Percentiles rank a stretch among this genome's conserved stretches.
phyloP scores from a whole-genome alignment of 495 filamentous ascomycete genomes.

The Lichenothelia convexa region DNA sequence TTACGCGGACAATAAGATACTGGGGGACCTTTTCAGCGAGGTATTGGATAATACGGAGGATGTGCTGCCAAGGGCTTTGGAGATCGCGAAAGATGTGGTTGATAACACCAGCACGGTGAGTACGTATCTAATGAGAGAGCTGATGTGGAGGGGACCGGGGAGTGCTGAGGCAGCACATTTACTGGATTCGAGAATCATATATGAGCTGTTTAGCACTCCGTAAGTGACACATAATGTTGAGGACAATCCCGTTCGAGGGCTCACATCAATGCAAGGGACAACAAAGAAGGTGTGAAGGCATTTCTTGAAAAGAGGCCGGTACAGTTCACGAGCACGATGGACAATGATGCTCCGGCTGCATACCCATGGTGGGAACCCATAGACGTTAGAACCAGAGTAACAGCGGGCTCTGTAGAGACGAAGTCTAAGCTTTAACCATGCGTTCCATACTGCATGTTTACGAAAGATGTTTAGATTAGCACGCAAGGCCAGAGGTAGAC shows the following conservation, averaged over 20 bases:
- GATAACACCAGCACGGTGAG: constrained; percentile 37
- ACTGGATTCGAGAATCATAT: constrained; percentile 37
- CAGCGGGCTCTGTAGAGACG: constrained; percentile 6
- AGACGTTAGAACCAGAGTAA: constrained; percentile 13
- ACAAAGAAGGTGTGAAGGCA: constrained; percentile 21
- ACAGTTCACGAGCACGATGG: constrained; percentile 33
- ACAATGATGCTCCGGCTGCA: constrained; percentile 22
- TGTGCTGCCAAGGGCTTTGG: constrained; percentile 36
- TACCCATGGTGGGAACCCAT: constrained; percentile 32
- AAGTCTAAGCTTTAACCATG: constrained; percentile 19
- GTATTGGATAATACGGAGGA: constrained; percentile 28
- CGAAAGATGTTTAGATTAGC: too few species aligned
- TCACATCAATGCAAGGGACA: constrained; percentile 14
- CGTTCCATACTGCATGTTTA: too few species aligned
- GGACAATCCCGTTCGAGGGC: background rate
- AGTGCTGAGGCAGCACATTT: constrained; percentile 39
- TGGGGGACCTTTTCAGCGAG: constrained; percentile 38
- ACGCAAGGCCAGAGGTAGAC: too few species aligned
- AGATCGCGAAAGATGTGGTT: constrained; percentile 38
- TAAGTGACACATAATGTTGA: constrained; percentile 6
- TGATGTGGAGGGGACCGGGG: constrained; percentile 39
- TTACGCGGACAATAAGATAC: constrained; percentile 23
- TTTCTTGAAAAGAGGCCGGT: constrained; percentile 27
- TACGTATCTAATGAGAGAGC: constrained; percentile 35
- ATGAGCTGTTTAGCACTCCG: constrained; percentile 30